phyloP scores from a whole-genome alignment of 345 rosid genomes.

The Citrus unshiu region DNA sequence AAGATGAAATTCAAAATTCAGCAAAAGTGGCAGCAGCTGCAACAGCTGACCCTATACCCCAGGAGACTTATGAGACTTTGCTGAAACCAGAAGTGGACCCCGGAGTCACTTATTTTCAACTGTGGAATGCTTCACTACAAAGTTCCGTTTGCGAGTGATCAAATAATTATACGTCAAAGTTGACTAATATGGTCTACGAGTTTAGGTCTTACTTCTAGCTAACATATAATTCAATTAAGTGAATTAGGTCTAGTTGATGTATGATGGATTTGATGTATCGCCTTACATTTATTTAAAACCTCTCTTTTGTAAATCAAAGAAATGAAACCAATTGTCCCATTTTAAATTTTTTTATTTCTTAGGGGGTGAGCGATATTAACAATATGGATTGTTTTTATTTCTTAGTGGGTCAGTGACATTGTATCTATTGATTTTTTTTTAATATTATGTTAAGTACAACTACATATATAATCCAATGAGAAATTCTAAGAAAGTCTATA shows the following conservation, averaged over 20 bases:
- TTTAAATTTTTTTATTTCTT: not conserved
- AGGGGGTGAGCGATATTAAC: not conserved
- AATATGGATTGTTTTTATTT: too few relatives aligned
- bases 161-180: conserved; percentile 2
- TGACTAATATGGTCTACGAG: not conserved
- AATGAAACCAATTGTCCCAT: not conserved
- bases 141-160: not conserved
- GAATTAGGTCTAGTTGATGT: conserved; percentile 1
- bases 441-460: too few relatives aligned
- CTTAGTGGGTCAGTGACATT: too few relatives aligned
- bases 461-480: too few relatives aligned
- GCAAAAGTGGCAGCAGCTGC: not conserved
- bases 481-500: too few relatives aligned
- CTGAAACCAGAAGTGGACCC: conserved; percentile 13
- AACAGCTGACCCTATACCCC: not conserved
- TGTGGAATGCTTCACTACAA: not conserved
- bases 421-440: too few relatives aligned
- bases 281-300: not conserved
- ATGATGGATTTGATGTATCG: conserved; percentile 3
- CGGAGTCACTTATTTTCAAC: not conserved
- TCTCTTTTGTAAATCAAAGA: not conserved
- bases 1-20: conserved; percentile 16
- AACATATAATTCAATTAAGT: not conserved
- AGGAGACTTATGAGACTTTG: not conserved
- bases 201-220: not conserved